phyloP scores from a whole-genome alignment of 495 filamentous ascomycete genomes.

The Entonaema liquescens region DNA sequence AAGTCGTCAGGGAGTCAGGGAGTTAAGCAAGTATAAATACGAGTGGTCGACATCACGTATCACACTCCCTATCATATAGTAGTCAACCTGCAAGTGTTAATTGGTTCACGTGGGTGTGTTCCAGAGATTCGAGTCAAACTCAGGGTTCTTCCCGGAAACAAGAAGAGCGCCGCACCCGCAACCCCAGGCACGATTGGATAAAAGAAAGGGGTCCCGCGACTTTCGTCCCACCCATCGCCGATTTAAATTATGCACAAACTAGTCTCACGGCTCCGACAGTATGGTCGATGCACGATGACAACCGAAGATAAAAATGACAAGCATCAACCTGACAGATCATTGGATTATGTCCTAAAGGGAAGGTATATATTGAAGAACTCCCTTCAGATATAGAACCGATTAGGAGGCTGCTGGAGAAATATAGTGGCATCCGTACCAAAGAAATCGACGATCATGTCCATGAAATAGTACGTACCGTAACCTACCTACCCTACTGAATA shows the following conservation, averaged over 20 bases:
- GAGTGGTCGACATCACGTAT: background rate
- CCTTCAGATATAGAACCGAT: slow-evolving; percentile 45
- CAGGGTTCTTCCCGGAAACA: background rate
- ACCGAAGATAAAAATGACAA: slow-evolving; percentile 6
- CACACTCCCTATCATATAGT: background rate
- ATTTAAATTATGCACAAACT: slow-evolving; percentile 20
- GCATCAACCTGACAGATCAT: slow-evolving; percentile 21
- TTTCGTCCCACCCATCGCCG: background rate
- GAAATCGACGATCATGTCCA: slow-evolving; percentile 59
- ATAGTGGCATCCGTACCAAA: slow-evolving; percentile 56
- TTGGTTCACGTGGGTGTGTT: background rate
- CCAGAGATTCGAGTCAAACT: background rate
- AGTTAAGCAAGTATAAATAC: background rate
- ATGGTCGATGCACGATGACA: slow-evolving; percentile 26
- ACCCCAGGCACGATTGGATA: background rate
- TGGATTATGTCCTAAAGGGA: slow-evolving; percentile 22
- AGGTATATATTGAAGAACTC: slow-evolving; percentile 39
- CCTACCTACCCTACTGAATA: background rate
- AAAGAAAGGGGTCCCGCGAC: background rate
- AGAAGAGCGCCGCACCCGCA: background rate
- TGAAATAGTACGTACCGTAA: slow-evolving; percentile 50
- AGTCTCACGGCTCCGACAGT: slow-evolving; percentile 21
- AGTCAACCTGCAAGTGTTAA: background rate
- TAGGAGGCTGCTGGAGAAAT: slow-evolving; percentile 53
- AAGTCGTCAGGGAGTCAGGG: background rate